phyloP scores from a whole-genome alignment of 1,284 basidiomycete species.

The Mycosarcoma mackinlayi region DNA sequence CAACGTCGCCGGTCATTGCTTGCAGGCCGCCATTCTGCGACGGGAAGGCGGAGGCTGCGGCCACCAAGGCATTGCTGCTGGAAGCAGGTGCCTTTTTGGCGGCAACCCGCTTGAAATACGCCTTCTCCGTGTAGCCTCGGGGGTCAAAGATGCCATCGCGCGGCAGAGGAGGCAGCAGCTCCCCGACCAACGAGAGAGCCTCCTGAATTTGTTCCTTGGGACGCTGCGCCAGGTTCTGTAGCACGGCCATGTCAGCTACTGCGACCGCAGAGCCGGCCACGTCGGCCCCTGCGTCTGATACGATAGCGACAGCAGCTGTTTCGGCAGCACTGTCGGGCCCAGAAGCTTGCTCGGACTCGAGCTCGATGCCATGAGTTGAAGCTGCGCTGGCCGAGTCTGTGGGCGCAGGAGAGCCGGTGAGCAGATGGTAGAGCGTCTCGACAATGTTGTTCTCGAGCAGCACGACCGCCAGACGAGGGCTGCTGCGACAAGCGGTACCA shows the following conservation, averaged over 20 bases:
- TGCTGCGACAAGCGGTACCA: constrained; percentile 55
- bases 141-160: constrained; percentile 92
- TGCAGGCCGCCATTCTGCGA: constrained; percentile 12
- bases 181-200: constrained; percentile 60
- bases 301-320: constrained; percentile 44
- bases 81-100: constrained; percentile 9
- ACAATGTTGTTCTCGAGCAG: constrained; percentile 64
- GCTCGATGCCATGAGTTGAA: constrained; percentile 28
- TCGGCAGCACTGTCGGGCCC: constrained; percentile 38
- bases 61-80: background rate
- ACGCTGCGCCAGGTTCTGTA: constrained; percentile 94
- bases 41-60: background rate
- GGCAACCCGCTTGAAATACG: constrained; percentile 70
- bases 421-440: constrained; percentile 63
- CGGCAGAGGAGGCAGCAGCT: constrained; percentile 63
- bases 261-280: constrained; percentile 41
- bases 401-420: constrained; percentile 64
- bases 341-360: constrained; percentile 38
- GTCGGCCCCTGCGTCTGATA: constrained; percentile 25
- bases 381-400: constrained; percentile 16
- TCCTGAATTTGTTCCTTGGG: constrained; percentile 79
- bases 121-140: constrained; percentile 87
- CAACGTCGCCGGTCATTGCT: constrained; percentile 1
- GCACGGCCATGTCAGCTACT: constrained; percentile 85
- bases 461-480: constrained; percentile 54